These are phyloP conservation scores for Phytophthora crassamura DNA, from an alignment of 352 stramenopile species.

Conservation along the genomic window DNA sequence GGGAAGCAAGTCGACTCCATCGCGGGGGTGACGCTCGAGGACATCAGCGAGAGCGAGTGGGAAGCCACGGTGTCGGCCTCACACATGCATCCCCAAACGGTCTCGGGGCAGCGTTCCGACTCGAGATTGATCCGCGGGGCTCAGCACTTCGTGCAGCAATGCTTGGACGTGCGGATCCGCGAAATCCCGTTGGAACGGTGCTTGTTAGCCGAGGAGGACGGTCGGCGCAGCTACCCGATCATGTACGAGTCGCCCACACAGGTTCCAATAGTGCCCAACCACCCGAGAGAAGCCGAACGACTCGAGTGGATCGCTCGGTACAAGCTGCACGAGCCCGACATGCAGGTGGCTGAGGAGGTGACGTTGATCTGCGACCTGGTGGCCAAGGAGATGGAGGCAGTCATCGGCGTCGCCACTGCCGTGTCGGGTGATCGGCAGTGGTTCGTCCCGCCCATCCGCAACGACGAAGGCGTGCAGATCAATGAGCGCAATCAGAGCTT, in stretches of 20 bases:
- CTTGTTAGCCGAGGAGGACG: constrained; percentile 49
- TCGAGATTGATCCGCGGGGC: constrained; percentile 24
- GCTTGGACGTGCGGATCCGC: constrained; percentile 50
- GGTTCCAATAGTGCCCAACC: constrained; percentile 19
- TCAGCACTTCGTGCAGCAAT: constrained; percentile 61
- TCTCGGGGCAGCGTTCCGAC: constrained; percentile 11
- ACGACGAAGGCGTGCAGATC: constrained; percentile 10
- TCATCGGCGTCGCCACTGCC: constrained; percentile 41
- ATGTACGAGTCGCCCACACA: constrained; percentile 44
- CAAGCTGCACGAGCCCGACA: constrained; percentile 25
- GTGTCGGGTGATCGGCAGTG: constrained; percentile 32
- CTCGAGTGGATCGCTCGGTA: constrained; percentile 40
- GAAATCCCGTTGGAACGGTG: constrained; percentile 50
- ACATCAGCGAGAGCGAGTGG: constrained; percentile 49
- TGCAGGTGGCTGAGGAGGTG: constrained; percentile 38
- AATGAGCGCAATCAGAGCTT: constrained; percentile 44
- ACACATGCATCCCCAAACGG: not conserved
- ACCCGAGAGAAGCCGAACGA: constrained; percentile 40
- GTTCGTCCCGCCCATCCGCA: constrained; percentile 25
- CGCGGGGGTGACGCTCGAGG: constrained; percentile 27
- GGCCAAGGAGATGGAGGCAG: constrained; percentile 51
- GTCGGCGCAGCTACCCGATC: constrained; percentile 45
- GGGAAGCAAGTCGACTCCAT: constrained; percentile 27
- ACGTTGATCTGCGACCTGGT: constrained; percentile 59
- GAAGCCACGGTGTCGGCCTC: constrained; percentile 30